Conservation (phyloP, 2,329 filamentous ascomycete genomes). For the Helotiales sp. region DNA sequence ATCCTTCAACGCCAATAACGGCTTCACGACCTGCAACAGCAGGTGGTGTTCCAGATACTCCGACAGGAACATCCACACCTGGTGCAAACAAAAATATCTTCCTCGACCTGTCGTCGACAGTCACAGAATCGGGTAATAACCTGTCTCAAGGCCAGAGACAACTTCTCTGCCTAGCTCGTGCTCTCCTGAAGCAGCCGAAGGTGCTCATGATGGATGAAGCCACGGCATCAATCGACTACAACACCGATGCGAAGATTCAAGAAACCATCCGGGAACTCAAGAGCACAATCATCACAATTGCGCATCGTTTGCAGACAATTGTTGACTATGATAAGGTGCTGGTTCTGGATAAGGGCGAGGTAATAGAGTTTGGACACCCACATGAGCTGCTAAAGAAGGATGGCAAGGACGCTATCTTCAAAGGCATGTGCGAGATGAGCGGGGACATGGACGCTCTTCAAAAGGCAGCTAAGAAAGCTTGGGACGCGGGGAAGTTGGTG, state of each 20-base stretch:
- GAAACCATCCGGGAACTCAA: conserved; percentile 92
- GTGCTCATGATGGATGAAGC: conserved; percentile 99
- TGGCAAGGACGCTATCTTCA: conserved; percentile 56
- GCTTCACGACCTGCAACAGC: conserved; percentile 39
- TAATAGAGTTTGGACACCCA: conserved; percentile 91
- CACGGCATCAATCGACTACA: conserved; percentile 96
- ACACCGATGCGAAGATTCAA: conserved; percentile 94
- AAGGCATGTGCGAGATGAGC: conserved; percentile 71
- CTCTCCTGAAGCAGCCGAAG: conserved; percentile 86
- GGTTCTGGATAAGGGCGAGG: conserved; percentile 85
- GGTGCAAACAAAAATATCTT: conserved; percentile 94
- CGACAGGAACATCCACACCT: conserved; percentile 43
- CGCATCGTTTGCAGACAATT: conserved; percentile 93
- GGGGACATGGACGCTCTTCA: conserved; percentile 64
- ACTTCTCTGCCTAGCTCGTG: conserved; percentile 89
- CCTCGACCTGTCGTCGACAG: conserved; percentile 79
- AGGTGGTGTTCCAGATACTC: conserved; percentile 38
- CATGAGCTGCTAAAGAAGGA: conserved; percentile 77
- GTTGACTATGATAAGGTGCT: conserved; percentile 98
- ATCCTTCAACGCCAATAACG: conserved; percentile 43
- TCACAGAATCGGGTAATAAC: conserved; percentile 91
- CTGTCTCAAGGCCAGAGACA: conserved; percentile 96
- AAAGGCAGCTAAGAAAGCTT: conserved; percentile 57
- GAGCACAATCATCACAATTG: conserved; percentile 95
- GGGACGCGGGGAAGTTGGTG: conserved; percentile 48